Base-by-base conservation (phyloP, 495 filamentous ascomycete genomes). In the Daldinia decipiens region DNA sequence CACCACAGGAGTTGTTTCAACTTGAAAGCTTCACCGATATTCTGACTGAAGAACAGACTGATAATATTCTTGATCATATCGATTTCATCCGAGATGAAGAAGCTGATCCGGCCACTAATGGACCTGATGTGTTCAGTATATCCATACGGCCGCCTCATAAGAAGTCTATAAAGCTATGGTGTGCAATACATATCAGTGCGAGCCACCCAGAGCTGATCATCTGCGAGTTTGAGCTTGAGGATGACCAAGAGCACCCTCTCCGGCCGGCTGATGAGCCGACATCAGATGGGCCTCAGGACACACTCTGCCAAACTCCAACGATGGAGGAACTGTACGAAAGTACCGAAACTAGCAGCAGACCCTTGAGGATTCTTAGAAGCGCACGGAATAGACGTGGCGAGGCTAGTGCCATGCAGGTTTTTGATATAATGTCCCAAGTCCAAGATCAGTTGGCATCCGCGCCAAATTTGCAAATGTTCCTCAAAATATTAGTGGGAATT, bases 151-250 rank as follows among this genome's bases (percentile, higher is more conserved):
- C 83, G 0, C 88, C 89, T 0, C 72, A 78, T 34, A 81, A 82
- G 24, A 84, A 78, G 64, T 78, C 80, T 3, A 79, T 87, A 31
- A 94, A 92, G 74, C 78, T 97, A 5, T 97, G 95, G 95, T 97
- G 93, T 78, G 94, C 93, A 32, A 89, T 95, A 62, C 94, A 97
- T 76, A 84, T 90, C 54, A 90, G 87, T 62, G 82, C 86, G 13
- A 79, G 81, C 0, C 87, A 92, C 63, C 85, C 85, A 3, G 87
- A 93, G 53, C 71, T 94, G 31, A 83, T 96, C 19, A 92, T 98
- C 38, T 97, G 93, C 82, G 95, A 98, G 73, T 94, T 98, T 66
- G 95, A 98, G 75, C 77, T 93, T 17, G 93, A 97, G 77, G 90
- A 97, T 60, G 95, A 98, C 73, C 81, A 81, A 0, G 66, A 84